Evolutionary conservation across 2,329 filamentous ascomycete species (phyloP).

Genomic region (Westerdykella aurantiaca): DNA sequence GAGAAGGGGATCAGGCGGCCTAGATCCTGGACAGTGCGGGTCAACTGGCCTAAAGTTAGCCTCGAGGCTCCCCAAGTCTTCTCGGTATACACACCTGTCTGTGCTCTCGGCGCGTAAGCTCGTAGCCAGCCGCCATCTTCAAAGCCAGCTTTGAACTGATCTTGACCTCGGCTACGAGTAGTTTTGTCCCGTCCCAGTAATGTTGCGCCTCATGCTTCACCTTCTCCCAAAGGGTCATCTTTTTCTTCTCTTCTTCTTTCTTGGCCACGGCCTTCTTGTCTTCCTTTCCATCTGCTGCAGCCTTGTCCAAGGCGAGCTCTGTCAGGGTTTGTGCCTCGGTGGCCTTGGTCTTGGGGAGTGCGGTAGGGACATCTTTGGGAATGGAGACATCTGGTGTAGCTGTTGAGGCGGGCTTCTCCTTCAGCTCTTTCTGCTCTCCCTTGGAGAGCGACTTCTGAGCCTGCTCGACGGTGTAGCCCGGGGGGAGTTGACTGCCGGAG

Average conservation of each 20-base stretch:
- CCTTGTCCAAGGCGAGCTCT: slow-evolving; percentile 59
- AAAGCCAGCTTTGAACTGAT: slow-evolving; percentile 87
- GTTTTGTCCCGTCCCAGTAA: slow-evolving; percentile 98
- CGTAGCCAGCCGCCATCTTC: slow-evolving; percentile 98
- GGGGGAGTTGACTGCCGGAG: slow-evolving; percentile 56
- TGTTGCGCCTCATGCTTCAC: slow-evolving; percentile 90
- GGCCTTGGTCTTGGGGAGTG: slow-evolving; percentile 44
- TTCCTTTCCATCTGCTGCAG: slow-evolving; percentile 42
- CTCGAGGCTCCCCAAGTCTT: slow-evolving; percentile 1
- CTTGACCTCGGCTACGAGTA: slow-evolving; percentile 83
- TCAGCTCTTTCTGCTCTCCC: slow-evolving; percentile 39
- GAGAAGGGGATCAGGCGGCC: slow-evolving; percentile 91
- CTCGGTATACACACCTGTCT: slow-evolving; percentile 55
- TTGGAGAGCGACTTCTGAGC: slow-evolving; percentile 76
- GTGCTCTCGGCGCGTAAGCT: slow-evolving; percentile 88
- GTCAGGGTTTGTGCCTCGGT: slow-evolving; percentile 49
- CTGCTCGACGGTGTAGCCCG: slow-evolving; percentile 84
- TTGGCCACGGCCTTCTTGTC: slow-evolving; percentile 55
- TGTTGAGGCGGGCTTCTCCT: slow-evolving; percentile 17
- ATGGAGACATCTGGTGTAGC: slow-evolving; percentile 29
- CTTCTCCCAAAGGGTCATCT: slow-evolving; percentile 82
- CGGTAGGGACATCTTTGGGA: slow-evolving; percentile 38
- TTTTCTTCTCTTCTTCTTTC: slow-evolving; percentile 70
- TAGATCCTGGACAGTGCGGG: slow-evolving; percentile 89
- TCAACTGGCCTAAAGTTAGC: slow-evolving; percentile 48